Percentiles rank a stretch among this genome's conserved stretches.
Conservation (phyloP, 495 filamentous ascomycete genomes). For the Neurospora intermedia region DNA sequence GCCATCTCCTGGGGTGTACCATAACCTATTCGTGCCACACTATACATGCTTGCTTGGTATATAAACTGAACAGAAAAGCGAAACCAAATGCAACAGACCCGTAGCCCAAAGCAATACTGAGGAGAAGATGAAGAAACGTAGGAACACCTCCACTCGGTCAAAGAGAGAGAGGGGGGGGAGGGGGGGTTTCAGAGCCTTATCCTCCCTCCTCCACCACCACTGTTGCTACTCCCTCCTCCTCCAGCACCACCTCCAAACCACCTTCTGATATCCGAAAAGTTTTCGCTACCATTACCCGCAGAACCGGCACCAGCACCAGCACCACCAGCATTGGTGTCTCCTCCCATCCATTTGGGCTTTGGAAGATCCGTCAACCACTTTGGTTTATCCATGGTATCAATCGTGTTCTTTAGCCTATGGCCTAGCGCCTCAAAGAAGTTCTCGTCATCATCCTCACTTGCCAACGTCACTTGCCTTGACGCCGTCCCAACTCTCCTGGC, state of each 20-base stretch:
- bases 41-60: not conserved
- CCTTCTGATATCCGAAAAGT: conserved; percentile 26
- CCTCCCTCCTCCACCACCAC: conserved; percentile 10
- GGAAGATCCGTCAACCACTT: conserved; percentile 64
- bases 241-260: conserved; percentile 33
- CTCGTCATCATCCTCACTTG: conserved; percentile 56
- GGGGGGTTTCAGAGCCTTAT: conserved; percentile 11
- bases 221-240: not conserved
- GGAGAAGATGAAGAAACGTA: not conserved
- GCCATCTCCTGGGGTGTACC: not conserved
- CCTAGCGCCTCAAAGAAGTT: conserved; percentile 74
- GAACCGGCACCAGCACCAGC: conserved; percentile 1
- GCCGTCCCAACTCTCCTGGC: conserved; percentile 17
- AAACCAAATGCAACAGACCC: not conserved
- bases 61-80: not conserved
- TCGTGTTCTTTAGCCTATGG: conserved; percentile 80
- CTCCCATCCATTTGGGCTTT: conserved; percentile 77
- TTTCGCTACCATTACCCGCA: conserved; percentile 13
- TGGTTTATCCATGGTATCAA: conserved; percentile 74
- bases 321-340: conserved; percentile 29
- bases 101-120: not conserved
- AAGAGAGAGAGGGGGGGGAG: not conserved
- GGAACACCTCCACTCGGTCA: not conserved
- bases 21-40: not conserved
- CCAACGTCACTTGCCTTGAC: conserved; percentile 2